These are phyloP conservation scores for Tephrocybe sp. DNA, from an alignment of 768 basidiomycete species.

Conservation along the genomic window DNA sequence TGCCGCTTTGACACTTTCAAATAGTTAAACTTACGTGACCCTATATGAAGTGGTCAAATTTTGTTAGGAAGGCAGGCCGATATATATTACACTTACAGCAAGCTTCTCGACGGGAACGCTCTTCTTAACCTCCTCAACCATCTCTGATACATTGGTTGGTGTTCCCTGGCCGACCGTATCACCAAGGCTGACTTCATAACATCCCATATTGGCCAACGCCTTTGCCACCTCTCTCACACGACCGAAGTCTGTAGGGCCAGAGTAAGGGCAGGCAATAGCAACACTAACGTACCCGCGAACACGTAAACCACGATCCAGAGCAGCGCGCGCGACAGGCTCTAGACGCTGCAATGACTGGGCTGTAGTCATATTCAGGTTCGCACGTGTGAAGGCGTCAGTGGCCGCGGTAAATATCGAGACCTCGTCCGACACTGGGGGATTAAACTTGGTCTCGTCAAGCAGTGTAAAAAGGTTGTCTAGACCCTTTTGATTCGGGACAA, in stretches of 20 bases:
- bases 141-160: conserved; percentile 59
- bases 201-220: conserved; percentile 83
- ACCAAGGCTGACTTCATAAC: conserved; percentile 89
- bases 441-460: conserved; percentile 35
- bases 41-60: background rate
- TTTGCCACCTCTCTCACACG: conserved; percentile 68
- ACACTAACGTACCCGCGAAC: conserved; percentile 88
- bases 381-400: conserved; percentile 80
- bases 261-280: conserved; percentile 81
- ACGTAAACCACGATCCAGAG: conserved; percentile 56
- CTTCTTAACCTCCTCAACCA: conserved; percentile 71
- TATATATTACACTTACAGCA: conserved; percentile 48
- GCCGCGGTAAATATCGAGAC: conserved; percentile 89
- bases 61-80: background rate
- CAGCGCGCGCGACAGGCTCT: conserved; percentile 57
- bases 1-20: too few species aligned
- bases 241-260: conserved; percentile 67
- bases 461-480: conserved; percentile 65
- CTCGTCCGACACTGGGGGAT: conserved; percentile 67
- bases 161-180: conserved; percentile 91
- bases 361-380: conserved; percentile 79
- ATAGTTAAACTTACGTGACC: conserved; percentile 4
- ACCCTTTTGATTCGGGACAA: conserved; percentile 79
- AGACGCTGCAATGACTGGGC: conserved; percentile 67
- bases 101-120: conserved; percentile 59